A percentile compares a stretch with the other conserved stretches of the same genome.
Evolutionary conservation across 192 early-diverging fungal genomes (phyloP).

Genomic region (Obelidium mucronatum): DNA sequence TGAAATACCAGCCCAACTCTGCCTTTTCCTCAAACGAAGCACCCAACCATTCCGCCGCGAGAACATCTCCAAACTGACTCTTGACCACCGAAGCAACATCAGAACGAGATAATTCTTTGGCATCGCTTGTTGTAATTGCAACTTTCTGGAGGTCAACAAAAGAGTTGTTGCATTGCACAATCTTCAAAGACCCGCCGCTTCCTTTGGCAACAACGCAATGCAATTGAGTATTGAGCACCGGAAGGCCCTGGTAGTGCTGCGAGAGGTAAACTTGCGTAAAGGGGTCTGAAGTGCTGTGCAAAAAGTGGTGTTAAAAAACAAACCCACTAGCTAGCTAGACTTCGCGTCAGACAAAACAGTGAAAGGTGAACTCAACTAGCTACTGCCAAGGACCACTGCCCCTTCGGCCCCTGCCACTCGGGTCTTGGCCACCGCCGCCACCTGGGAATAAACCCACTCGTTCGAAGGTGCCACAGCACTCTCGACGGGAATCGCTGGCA

Average conservation of each 20-base stretch:
- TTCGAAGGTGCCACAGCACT: neutral
- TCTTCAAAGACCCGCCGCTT: neutral
- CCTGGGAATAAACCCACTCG: no score
- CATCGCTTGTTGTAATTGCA: neutral
- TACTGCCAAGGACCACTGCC: no score
- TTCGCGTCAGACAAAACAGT: no score
- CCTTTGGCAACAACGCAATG: slow-evolving; percentile 3
- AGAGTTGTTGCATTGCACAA: slow-evolving; percentile 3
- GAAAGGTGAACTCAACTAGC: no score
- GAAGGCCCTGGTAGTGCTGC: slow-evolving; percentile 9
- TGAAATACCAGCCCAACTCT: slow-evolving; percentile 20
- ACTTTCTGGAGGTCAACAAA: neutral
- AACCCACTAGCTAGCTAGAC: no score
- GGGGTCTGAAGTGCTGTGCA: neutral
- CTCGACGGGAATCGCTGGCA: neutral
- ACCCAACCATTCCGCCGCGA: slow-evolving; percentile 9
- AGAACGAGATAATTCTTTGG: neutral
- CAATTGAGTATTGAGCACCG: slow-evolving; percentile 21
- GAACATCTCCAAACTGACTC: neutral
- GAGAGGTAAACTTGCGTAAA: slow-evolving; percentile 12
- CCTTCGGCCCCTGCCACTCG: no score
- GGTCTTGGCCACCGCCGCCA: no score
- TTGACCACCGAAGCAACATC: neutral
- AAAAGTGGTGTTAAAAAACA: no score
- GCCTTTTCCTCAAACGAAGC: neutral